phyloP scores from a whole-genome alignment of 2,329 filamentous ascomycete genomes.

The Diatrype stigma region DNA sequence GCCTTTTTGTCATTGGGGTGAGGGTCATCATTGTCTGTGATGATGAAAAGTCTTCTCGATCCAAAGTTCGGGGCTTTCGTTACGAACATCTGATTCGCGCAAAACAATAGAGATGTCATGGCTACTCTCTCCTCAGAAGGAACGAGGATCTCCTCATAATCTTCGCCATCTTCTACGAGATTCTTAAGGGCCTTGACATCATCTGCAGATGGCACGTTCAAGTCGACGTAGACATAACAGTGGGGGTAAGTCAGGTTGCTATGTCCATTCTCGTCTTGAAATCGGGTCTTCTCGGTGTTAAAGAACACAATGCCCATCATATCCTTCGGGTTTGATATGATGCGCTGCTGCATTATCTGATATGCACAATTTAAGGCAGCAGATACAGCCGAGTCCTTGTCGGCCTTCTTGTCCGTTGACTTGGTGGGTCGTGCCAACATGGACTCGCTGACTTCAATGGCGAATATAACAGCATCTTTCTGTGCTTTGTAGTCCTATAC shows the following conservation, averaged over 20 bases:
- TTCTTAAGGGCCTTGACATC: constrained; percentile 78
- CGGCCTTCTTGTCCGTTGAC: constrained; percentile 68
- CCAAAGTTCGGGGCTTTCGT: constrained; percentile 93
- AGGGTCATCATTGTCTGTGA: constrained; percentile 90
- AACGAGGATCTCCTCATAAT: constrained; percentile 62
- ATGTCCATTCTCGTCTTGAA: constrained; percentile 59
- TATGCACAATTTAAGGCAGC: constrained; percentile 93
- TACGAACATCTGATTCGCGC: constrained; percentile 93
- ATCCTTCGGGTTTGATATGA: constrained; percentile 92
- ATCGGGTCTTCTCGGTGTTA: constrained; percentile 80
- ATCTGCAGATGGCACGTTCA: constrained; percentile 80
- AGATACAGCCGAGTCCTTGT: constrained; percentile 71
- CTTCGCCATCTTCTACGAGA: constrained; percentile 74
- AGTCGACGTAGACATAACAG: constrained; percentile 85
- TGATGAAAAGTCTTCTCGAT: constrained; percentile 87
- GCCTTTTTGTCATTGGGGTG: constrained; percentile 68
- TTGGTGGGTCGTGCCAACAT: constrained; percentile 71
- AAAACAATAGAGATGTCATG: constrained; percentile 90
- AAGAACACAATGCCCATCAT: constrained; percentile 96
- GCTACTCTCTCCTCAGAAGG: constrained; percentile 66
- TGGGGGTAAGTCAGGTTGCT: constrained; percentile 71
- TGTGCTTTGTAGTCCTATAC: constrained; percentile 77
- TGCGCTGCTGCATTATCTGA: constrained; percentile 94
- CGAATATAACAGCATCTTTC: constrained; percentile 97
- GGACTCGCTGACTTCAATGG: constrained; percentile 83